Evolutionary conservation across 129 eudicot genomes (phyloP).

Genomic region (Arctium lappa): DNA sequence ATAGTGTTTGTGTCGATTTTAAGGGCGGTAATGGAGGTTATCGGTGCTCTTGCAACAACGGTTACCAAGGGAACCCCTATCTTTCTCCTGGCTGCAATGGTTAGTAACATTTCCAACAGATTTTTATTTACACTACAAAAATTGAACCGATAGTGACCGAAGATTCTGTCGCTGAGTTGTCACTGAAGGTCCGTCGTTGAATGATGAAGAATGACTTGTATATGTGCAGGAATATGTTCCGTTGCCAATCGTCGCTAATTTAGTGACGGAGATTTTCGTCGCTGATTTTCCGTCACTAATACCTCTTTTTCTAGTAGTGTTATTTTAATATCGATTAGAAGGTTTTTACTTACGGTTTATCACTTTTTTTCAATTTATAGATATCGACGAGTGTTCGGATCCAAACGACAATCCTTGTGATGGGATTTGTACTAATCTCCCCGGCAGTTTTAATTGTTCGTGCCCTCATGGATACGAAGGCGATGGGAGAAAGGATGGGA

Average conservation of each 20-base stretch:
- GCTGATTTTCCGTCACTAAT: too few species aligned
- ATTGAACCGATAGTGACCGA: too few species aligned
- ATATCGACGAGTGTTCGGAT: slow-evolving; percentile 34
- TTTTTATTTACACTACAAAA: not conserved
- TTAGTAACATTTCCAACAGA: not conserved
- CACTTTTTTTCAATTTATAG: slow-evolving; percentile 3
- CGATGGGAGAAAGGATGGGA: slow-evolving; percentile 38
- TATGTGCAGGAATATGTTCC: too few species aligned
- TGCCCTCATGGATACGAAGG: slow-evolving; percentile 43
- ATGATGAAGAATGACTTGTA: too few species aligned
- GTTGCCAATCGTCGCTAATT: too few species aligned
- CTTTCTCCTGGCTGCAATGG: slow-evolving; percentile 36
- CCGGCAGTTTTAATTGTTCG: slow-evolving; percentile 35
- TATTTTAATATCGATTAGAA: too few species aligned
- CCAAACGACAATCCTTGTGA: slow-evolving; percentile 16
- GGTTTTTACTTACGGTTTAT: not conserved
- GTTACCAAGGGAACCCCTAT: slow-evolving; percentile 37
- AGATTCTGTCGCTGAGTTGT: too few species aligned
- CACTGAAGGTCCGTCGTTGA: too few species aligned
- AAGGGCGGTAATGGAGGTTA: slow-evolving; percentile 27
- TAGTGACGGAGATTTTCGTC: too few species aligned
- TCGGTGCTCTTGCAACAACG: slow-evolving; percentile 23
- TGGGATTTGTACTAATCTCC: slow-evolving; percentile 35
- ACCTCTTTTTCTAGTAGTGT: too few species aligned
- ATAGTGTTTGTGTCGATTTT: slow-evolving; percentile 30